Evolutionary conservation across 352 stramenopile genomes (phyloP).

Genomic region (Globisporangium perplexum): DNA sequence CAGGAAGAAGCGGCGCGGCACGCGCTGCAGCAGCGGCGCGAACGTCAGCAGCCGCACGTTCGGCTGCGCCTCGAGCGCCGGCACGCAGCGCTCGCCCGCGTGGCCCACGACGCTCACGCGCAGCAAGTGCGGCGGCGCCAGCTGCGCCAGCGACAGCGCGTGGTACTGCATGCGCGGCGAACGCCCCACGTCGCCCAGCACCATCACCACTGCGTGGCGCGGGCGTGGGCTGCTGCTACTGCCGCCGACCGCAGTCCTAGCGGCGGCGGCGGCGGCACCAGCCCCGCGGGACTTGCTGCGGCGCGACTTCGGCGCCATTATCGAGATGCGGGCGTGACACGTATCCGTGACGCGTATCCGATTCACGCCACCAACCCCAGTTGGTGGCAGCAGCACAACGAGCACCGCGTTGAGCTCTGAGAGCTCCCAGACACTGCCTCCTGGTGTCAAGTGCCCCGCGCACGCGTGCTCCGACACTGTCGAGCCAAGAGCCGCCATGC

Average conservation of each 20-base stretch:
- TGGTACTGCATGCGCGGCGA: conserved; percentile 99
- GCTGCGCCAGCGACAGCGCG: conserved; percentile 90
- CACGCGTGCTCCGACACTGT: too few species aligned
- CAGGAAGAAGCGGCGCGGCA: conserved; percentile 66
- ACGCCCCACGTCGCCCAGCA: conserved; percentile 94
- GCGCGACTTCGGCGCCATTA: conserved; percentile 5
- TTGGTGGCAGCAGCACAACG: neutral
- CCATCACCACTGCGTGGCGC: conserved; percentile 87
- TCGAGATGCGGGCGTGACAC: neutral
- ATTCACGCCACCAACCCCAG: neutral
- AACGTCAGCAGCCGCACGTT: conserved; percentile 83
- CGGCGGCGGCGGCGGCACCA: conserved; percentile 1
- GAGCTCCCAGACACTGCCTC: too few species aligned
- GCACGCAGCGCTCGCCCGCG: conserved; percentile 86
- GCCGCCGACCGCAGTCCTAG: too few species aligned
- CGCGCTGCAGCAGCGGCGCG: conserved; percentile 46
- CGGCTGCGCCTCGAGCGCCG: conserved; percentile 42
- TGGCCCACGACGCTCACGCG: conserved; percentile 93
- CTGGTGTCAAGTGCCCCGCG: too few species aligned
- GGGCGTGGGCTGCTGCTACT: neutral
- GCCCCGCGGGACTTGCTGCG: neutral
- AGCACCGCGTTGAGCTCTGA: too few species aligned
- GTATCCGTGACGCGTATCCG: neutral
- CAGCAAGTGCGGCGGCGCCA: conserved; percentile 32
- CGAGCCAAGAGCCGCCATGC: too few species aligned